Conservation (phyloP, 2,329 filamentous ascomycete genomes). For the Ascochyta pisi region DNA sequence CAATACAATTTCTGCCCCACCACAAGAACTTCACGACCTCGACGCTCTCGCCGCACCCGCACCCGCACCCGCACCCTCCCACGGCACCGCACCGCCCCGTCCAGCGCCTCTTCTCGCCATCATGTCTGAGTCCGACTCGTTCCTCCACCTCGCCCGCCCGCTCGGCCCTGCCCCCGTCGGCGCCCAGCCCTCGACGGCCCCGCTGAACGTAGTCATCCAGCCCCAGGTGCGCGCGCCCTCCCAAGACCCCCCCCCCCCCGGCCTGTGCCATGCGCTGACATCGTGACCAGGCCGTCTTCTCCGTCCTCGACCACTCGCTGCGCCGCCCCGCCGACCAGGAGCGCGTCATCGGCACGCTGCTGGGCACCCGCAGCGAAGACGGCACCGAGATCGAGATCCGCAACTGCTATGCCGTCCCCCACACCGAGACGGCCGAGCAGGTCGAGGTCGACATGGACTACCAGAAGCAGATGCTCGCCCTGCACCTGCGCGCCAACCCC, state of each 20-base stretch:
- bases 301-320: conserved; percentile 84
- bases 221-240: conserved; percentile 72
- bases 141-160: conserved; percentile 93
- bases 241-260: not conserved
- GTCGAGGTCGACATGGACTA: conserved; percentile 99
- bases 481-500: conserved; percentile 92
- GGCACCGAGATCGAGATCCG: conserved; percentile 95
- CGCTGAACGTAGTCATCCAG: conserved; percentile 92
- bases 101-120: conserved; percentile 50
- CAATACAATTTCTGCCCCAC: conserved; percentile 21
- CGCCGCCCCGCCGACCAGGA: conserved; percentile 91
- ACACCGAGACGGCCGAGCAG: conserved; percentile 98
- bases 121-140: conserved; percentile 86
- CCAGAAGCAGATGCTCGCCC: conserved; percentile 97
- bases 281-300: conserved; percentile 64
- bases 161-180: conserved; percentile 81
- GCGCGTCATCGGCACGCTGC: conserved; percentile 93
- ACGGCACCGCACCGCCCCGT: conserved; percentile 2
- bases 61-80: conserved; percentile 14
- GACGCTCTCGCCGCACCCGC: conserved; percentile 19
- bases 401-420: conserved; percentile 96
- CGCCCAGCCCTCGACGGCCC: conserved; percentile 84
- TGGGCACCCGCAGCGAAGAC: conserved; percentile 93
- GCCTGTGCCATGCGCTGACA: conserved; percentile 11
- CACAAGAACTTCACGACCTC: conserved; percentile 20